Conservation (phyloP, 106 monocot genomes). For the Amphibolis antarctica region DNA sequence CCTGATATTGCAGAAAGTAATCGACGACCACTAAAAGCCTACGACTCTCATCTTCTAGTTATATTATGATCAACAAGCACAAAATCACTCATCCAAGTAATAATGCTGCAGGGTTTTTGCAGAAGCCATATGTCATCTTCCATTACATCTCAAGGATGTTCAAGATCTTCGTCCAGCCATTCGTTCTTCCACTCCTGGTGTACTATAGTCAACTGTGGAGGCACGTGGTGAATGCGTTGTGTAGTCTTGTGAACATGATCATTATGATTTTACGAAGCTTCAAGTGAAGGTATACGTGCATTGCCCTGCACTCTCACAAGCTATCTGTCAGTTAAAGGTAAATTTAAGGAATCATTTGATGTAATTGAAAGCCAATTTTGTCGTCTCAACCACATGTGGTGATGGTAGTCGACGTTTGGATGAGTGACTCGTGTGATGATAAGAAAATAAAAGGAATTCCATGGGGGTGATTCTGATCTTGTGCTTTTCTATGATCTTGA, state of each 20-base stretch:
- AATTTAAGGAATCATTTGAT: too few relatives aligned
- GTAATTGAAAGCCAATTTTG: too few relatives aligned
- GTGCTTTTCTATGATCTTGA: too few relatives aligned
- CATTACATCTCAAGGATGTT: constrained; percentile 23
- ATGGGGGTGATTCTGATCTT: too few relatives aligned
- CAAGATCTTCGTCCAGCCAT: constrained; percentile 31
- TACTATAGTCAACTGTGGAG: constrained; percentile 42
- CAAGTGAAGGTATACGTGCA: too few relatives aligned
- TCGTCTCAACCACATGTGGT: too few relatives aligned
- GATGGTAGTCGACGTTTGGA: too few relatives aligned
- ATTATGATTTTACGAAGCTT: constrained; percentile 7
- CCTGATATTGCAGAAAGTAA: constrained; percentile 46
- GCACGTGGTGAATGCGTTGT: constrained; percentile 13
- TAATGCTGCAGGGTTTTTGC: constrained; percentile 37
- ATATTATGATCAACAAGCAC: not conserved
- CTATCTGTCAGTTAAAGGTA: too few relatives aligned
- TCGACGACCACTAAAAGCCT: not conserved
- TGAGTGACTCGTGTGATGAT: too few relatives aligned
- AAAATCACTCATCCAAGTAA: not conserved
- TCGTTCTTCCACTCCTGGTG: constrained; percentile 42
- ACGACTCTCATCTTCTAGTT: not conserved
- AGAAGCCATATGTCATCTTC: constrained; percentile 27
- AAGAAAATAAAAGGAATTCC: too few relatives aligned
- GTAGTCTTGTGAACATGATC: constrained; percentile 17
- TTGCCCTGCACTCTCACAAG: too few relatives aligned